phyloP scores from a whole-genome alignment of 2,329 filamentous ascomycete species.

The Penicillium sp. region DNA sequence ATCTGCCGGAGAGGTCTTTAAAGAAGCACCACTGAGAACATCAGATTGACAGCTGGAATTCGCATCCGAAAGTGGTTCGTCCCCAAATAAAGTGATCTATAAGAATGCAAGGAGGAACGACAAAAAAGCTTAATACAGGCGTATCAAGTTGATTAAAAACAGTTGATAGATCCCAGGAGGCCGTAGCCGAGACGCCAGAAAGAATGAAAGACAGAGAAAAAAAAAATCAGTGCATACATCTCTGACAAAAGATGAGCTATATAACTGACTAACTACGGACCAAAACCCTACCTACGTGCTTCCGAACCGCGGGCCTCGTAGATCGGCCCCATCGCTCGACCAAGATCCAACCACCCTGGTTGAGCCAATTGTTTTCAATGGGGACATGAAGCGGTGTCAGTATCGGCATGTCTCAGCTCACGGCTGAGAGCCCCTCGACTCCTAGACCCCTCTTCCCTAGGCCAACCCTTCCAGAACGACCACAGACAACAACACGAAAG shows the following conservation, averaged over 20 bases:
- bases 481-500: not conserved
- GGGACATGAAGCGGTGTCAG: slow-evolving; percentile 20
- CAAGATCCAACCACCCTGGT: not conserved
- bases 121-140: not conserved
- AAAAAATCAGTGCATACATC: not conserved
- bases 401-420: slow-evolving; percentile 25
- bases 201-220: not conserved
- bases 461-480: slow-evolving; percentile 9
- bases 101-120: not conserved
- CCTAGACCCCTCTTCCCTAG: not conserved
- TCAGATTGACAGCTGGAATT: not conserved
- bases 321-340: slow-evolving; percentile 15
- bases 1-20: not conserved
- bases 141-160: not conserved
- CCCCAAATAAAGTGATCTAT: not conserved
- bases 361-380: slow-evolving; percentile 17
- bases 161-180: not conserved
- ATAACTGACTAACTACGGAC: slow-evolving; percentile 3
- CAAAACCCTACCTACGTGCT: too few species aligned
- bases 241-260: slow-evolving; percentile 16
- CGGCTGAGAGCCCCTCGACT: slow-evolving; percentile 11
- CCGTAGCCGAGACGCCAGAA: not conserved
- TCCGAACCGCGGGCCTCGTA: slow-evolving; percentile 13
- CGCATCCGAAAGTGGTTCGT: not conserved
- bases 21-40: not conserved